Percentiles rank a stretch among this genome's conserved stretches.
phyloP scores from a whole-genome alignment of 2,329 filamentous ascomycete species.

The Calonectria leucothoes region DNA sequence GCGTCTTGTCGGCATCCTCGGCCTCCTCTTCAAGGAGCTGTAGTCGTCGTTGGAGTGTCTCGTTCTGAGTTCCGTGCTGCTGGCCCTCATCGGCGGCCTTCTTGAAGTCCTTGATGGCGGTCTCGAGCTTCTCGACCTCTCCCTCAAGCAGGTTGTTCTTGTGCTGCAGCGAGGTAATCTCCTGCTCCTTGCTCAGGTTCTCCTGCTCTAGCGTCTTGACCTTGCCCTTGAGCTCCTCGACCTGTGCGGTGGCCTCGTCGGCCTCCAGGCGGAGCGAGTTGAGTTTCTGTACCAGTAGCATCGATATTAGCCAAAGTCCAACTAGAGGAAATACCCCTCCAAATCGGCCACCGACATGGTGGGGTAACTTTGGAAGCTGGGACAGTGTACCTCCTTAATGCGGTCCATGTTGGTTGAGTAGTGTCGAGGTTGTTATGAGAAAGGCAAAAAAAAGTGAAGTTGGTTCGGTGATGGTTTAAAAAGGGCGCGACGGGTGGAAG shows the following conservation, averaged over 20 bases:
- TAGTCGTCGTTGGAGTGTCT: conserved; percentile 89
- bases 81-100: conserved; percentile 84
- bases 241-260: conserved; percentile 83
- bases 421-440: conserved; percentile 17
- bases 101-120: conserved; percentile 86
- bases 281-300: conserved; percentile 77
- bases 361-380: conserved; percentile 40
- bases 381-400: conserved; percentile 83
- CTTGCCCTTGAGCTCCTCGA: conserved; percentile 87
- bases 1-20: conserved; percentile 94
- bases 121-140: conserved; percentile 94
- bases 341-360: conserved; percentile 45
- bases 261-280: conserved; percentile 93
- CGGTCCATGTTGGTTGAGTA: conserved; percentile 75
- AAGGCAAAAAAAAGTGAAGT: conserved; percentile 25
- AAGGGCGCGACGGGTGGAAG: conserved; percentile 43
- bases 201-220: conserved; percentile 95
- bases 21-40: conserved; percentile 98
- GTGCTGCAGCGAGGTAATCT: conserved; percentile 96
- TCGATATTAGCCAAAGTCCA: conserved; percentile 38
- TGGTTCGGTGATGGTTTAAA: conserved; percentile 43
- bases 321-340: conserved; percentile 40
- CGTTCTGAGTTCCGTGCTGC: conserved; percentile 88
- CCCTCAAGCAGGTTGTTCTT: conserved; percentile 91
- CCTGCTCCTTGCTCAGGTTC: conserved; percentile 96